A percentile compares a stretch with the other conserved stretches of the same genome.
These are phyloP conservation scores for Cladophialophora immunda DNA, from an alignment of 2,329 filamentous ascomycete species.

Conservation along the genomic window DNA sequence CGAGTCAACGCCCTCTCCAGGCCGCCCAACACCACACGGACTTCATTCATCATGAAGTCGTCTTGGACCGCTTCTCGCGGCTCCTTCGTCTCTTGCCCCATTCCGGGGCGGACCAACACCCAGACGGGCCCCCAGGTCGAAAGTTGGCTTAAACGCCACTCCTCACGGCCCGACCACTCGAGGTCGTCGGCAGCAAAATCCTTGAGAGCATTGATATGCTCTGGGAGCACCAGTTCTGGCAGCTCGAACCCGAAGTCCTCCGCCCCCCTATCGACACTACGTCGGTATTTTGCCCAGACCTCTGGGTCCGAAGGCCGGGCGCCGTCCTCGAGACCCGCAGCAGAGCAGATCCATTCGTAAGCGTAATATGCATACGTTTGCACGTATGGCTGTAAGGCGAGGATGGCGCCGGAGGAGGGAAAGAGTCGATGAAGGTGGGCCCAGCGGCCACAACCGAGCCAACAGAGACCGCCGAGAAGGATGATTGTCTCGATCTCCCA, in stretches of 20 bases:
- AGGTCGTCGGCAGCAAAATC: conserved; percentile 21
- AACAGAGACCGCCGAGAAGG: conserved; percentile 21
- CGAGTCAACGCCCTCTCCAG: conserved; percentile 24
- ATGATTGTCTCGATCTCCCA: conserved; percentile 14
- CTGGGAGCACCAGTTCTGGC: conserved; percentile 11
- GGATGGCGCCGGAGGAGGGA: conserved; percentile 19
- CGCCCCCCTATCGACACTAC: not conserved
- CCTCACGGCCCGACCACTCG: not conserved
- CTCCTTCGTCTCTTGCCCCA: not conserved
- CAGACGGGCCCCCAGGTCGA: conserved; percentile 21
- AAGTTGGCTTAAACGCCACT: conserved; percentile 1
- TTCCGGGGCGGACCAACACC: conserved; percentile 7
- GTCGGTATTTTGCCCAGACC: conserved; percentile 15
- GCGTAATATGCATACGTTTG: conserved; percentile 25
- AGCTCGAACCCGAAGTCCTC: conserved; percentile 26
- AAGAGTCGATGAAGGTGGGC: conserved; percentile 27
- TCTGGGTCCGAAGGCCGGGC: conserved; percentile 17
- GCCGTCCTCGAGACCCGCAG: not conserved
- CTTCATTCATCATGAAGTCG: not conserved
- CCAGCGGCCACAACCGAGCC: conserved; percentile 27
- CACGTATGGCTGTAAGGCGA: conserved; percentile 19
- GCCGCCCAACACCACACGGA: conserved; percentile 14
- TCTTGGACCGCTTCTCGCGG: not conserved
- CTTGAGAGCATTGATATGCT: conserved; percentile 20
- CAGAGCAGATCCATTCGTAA: conserved; percentile 25